Evolutionary conservation across 768 basidiomycete species (phyloP), one percentile per base, ranked within the genome.

Genomic region (Amyloporia xantha): DNA sequence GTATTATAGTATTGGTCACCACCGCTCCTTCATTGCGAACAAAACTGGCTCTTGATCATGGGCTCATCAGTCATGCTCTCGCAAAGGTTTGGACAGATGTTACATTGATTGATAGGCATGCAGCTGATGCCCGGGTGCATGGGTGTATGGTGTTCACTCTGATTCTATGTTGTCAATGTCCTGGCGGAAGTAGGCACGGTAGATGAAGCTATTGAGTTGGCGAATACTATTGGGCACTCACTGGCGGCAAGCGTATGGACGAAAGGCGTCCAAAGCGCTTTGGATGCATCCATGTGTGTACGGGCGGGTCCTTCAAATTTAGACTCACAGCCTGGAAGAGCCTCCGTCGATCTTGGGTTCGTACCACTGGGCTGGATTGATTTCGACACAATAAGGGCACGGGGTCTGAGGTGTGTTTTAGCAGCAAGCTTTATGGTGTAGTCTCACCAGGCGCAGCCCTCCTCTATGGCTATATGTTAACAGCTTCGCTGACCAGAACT

Each of bases 211-310:
- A 63, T 82, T 5, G 71, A 73, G 33, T 62, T 79, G 15, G 78
- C 80, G 6, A 84, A 84, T 54, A 64, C 69, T 1, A 68, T 75
- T 0, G 72, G 74, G 1, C 81, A 77, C 43, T 76, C 78, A 3
- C 64, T 85, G 27, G 62, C 68, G 1, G 67, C 80, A 1, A 68
- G 73, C 0, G 54, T 84, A 7, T 84, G 81, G 78, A 74, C 78
- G 1, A 59, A 55, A 5, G 71, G 79, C 53, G 50, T 74, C 30
- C 61, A 71, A 48, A 53, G 56, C 19, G 79, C 74, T 0, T 62
- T 76, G 52, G 61, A 68, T 4, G 65, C 80, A 11, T 75, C 79
- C 19, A 64, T 63, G 21, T 65, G 71, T 9, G 69, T 84, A 36
- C 72, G 74, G 20, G 65, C 75, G 44, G 74, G 76, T 77, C 30